These are phyloP conservation scores for Urtica urens DNA, from an alignment of 306 rosid species.

Conservation along the genomic window DNA sequence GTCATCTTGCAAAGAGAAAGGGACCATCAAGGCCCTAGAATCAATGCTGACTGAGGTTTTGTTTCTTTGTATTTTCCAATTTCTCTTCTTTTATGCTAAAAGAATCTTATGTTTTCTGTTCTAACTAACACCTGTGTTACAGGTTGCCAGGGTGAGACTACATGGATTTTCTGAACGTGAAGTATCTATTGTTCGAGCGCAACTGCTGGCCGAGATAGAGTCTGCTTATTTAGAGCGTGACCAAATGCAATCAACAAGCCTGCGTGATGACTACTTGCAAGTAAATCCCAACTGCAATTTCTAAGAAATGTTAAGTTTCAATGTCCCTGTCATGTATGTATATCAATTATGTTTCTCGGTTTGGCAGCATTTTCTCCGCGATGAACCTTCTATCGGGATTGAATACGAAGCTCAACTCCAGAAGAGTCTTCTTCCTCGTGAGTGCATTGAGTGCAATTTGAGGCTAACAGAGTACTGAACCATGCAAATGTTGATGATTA, in stretches of 20 bases:
- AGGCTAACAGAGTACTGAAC: too few relatives aligned
- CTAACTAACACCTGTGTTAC: constrained; percentile 22
- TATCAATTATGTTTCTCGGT: constrained; percentile 7
- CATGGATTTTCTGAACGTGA: constrained; percentile 95
- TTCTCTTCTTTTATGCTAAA: background rate
- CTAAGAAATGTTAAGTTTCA: constrained; percentile 5
- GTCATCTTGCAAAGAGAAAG: constrained; percentile 73
- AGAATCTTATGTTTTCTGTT: constrained; percentile 5
- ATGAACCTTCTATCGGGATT: constrained; percentile 82
- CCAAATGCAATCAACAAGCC: constrained; percentile 88
- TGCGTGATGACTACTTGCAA: constrained; percentile 85
- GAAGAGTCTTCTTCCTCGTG: constrained; percentile 86
- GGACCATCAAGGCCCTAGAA: constrained; percentile 69
- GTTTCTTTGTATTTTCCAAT: constrained; percentile 13
- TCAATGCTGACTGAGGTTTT: constrained; percentile 81
- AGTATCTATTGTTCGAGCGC: constrained; percentile 62
- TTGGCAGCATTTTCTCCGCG: constrained; percentile 81
- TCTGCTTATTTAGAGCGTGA: constrained; percentile 96
- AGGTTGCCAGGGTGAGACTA: constrained; percentile 83
- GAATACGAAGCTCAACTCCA: constrained; percentile 97
- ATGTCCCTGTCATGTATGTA: constrained; percentile 6
- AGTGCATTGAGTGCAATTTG: too few relatives aligned
- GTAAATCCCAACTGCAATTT: constrained; percentile 26
- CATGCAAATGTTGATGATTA: too few relatives aligned
- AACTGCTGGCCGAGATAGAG: constrained; percentile 86